These are phyloP conservation scores for Cladobotryum protrusum DNA, from an alignment of 2,329 filamentous ascomycete species.

Conservation along the genomic window DNA sequence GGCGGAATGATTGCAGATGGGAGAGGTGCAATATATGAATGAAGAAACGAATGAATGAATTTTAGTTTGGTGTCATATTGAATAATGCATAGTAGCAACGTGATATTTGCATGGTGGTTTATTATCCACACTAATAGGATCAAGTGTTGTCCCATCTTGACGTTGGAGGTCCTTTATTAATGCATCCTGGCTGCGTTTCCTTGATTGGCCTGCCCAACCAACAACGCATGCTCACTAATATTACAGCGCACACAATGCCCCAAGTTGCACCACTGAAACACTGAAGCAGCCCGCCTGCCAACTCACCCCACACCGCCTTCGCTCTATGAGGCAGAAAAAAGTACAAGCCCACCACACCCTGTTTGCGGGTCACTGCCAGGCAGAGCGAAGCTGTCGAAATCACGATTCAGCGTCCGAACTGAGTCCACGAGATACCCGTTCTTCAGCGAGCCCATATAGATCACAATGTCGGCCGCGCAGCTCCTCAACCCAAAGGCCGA, in stretches of 20 bases:
- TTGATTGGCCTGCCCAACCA: background rate
- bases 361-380: conserved; percentile 12
- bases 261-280: background rate
- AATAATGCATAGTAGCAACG: too few species aligned
- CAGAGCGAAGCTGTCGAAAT: conserved; percentile 13
- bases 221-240: too few species aligned
- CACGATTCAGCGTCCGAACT: conserved; percentile 18
- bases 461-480: conserved; percentile 87
- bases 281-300: background rate
- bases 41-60: too few species aligned
- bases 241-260: background rate
- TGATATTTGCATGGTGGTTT: too few species aligned
- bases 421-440: conserved; percentile 7
- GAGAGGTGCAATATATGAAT: background rate
- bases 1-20: background rate
- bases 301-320: conserved; percentile 26
- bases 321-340: conserved; percentile 14
- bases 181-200: too few species aligned
- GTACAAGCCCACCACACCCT: conserved; percentile 14
- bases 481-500: conserved; percentile 98
- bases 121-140: too few species aligned
- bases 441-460: conserved; percentile 3
- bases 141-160: too few species aligned
- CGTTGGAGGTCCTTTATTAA: too few species aligned
- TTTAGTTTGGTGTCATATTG: too few species aligned